A percentile compares a stretch with the other conserved stretches of the same genome.
These are phyloP conservation scores for Haematococcus lacustris DNA, from an alignment of 139 green algal genomes.

Conservation along the genomic window DNA sequence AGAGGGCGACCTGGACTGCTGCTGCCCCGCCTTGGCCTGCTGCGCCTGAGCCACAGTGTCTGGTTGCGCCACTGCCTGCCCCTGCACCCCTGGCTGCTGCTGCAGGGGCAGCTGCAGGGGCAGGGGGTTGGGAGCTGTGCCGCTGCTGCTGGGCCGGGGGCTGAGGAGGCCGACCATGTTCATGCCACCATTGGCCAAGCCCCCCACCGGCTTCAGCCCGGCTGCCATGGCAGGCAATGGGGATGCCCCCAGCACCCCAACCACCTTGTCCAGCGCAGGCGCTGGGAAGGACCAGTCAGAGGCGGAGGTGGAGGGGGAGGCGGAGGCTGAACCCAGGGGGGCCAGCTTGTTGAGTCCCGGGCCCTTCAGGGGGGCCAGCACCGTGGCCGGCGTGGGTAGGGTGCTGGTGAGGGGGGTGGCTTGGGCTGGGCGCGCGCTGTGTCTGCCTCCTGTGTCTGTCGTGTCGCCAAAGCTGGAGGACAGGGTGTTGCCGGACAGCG, in stretches of 20 bases:
- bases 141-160: no score
- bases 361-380: slow-evolving; percentile 8
- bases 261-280: background rate
- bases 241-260: background rate
- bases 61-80: no score
- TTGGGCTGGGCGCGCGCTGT: background rate
- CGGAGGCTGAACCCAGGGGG: background rate
- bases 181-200: background rate
- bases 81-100: no score
- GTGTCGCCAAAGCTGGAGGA: background rate
- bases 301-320: slow-evolving; percentile 6
- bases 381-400: slow-evolving; percentile 1
- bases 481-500: background rate
- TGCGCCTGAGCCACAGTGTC: no score
- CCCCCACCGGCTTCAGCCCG: background rate
- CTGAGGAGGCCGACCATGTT: no score
- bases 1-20: no score
- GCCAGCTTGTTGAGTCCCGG: background rate
- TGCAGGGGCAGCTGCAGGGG: background rate
- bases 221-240: background rate
- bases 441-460: background rate
- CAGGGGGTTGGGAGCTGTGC: background rate
- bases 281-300: background rate
- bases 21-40: no score
- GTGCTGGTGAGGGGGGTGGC: background rate